These are phyloP conservation scores for Xylariaceae sp. DNA, from an alignment of 2,329 filamentous ascomycete species.

Conservation along the genomic window DNA sequence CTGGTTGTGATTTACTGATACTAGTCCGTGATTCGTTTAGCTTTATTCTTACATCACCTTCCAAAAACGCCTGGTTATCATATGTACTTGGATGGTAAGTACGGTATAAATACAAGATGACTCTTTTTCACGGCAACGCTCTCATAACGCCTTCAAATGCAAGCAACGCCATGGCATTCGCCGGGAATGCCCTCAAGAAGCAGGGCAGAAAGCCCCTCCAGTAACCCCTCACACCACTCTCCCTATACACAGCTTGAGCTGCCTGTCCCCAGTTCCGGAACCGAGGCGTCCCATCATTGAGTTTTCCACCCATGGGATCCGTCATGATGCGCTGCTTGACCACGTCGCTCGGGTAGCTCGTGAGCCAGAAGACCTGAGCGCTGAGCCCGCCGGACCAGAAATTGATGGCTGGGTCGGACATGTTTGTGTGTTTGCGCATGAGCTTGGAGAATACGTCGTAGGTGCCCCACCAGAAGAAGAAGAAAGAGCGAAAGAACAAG, in stretches of 20 bases:
- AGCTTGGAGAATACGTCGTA: constrained; percentile 77
- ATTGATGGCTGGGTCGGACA: constrained; percentile 77
- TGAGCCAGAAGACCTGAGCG: constrained; percentile 92
- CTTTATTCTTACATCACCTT: neutral
- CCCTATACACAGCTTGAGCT: constrained; percentile 67
- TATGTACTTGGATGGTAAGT: neutral
- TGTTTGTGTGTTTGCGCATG: constrained; percentile 58
- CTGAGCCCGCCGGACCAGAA: constrained; percentile 96
- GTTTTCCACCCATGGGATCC: constrained; percentile 68
- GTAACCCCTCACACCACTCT: constrained; percentile 73
- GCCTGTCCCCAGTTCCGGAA: constrained; percentile 78
- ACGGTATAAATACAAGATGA: neutral
- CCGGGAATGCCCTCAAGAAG: constrained; percentile 88
- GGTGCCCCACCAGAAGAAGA: constrained; percentile 98
- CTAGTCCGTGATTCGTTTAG: neutral
- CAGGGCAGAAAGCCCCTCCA: constrained; percentile 93
- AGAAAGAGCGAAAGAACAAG: constrained; percentile 82
- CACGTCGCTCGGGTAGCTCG: constrained; percentile 85
- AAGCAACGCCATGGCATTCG: constrained; percentile 88
- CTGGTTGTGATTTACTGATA: neutral
- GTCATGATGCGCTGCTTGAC: constrained; percentile 98
- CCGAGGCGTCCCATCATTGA: constrained; percentile 60
- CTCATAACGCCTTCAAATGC: constrained; percentile 93
- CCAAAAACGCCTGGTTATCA: neutral
- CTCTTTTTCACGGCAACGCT: constrained; percentile 40